phyloP scores from a whole-genome alignment of 306 rosid species.

The Malus sylvestris region DNA sequence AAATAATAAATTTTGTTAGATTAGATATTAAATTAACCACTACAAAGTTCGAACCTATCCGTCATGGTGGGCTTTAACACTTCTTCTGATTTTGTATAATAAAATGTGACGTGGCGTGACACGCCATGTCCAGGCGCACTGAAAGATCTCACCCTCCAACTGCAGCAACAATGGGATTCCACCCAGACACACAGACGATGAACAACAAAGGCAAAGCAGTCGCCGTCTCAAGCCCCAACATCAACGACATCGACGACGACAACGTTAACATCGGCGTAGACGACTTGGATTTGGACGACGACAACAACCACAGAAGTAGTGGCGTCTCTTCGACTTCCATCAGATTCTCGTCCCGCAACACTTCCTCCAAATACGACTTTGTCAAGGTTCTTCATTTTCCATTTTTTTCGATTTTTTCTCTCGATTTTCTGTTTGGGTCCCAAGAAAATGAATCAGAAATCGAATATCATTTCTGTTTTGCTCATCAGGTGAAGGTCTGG shows the following conservation, averaged over 20 bases:
- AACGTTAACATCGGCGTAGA: constrained; percentile 27
- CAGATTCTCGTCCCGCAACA: constrained; percentile 65
- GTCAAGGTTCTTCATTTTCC: constrained; percentile 48
- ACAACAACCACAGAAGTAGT: neutral
- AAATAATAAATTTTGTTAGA: no score
- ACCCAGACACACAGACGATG: constrained; percentile 2
- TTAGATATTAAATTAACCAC: no score
- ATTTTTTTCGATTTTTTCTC: neutral
- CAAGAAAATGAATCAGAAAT: neutral
- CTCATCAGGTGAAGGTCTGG: constrained; percentile 80
- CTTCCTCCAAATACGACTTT: constrained; percentile 94
- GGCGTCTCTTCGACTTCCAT: constrained; percentile 28
- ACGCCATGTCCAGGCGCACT: no score
- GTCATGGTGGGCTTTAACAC: fast-evolving
- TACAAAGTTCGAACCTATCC: no score
- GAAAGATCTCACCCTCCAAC: neutral
- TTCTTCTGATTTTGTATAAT: no score
- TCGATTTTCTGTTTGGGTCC: constrained; percentile 3
- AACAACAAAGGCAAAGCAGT: constrained; percentile 30
- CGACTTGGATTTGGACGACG: constrained; percentile 33
- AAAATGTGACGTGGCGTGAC: no score
- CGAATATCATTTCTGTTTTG: constrained; percentile 2
- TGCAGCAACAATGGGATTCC: neutral
- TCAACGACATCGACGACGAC: neutral
- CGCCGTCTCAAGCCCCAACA: constrained; percentile 15